A percentile compares a stretch with the other conserved stretches of the same genome.
Evolutionary conservation across 1,284 basidiomycete species (phyloP).

Genomic region (Pyrrhoderma noxium): DNA sequence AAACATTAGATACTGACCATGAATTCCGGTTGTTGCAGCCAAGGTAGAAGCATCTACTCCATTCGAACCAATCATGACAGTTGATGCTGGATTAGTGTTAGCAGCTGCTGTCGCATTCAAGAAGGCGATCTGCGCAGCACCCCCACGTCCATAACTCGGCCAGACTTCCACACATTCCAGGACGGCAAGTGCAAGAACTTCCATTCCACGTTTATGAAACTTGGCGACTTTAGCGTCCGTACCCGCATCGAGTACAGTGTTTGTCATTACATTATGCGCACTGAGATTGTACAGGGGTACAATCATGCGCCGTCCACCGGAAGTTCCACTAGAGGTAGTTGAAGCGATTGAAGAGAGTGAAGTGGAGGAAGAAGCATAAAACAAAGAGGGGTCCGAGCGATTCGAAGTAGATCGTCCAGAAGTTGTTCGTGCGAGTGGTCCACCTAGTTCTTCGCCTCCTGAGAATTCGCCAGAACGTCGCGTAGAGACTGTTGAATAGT

Average conservation of each 20-base stretch:
- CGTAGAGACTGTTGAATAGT: constrained; percentile 29
- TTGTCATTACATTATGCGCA: constrained; percentile 89
- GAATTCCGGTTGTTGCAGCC: not conserved
- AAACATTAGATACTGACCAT: not conserved
- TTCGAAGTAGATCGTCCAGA: constrained; percentile 27
- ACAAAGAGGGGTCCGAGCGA: constrained; percentile 41
- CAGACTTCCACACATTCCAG: constrained; percentile 83
- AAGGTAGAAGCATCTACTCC: too few species aligned
- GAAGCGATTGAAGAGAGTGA: constrained; percentile 43
- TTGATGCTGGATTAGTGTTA: constrained; percentile 6
- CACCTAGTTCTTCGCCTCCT: constrained; percentile 26
- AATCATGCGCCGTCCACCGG: constrained; percentile 62
- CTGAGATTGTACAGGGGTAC: constrained; percentile 92
- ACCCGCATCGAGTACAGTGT: constrained; percentile 85
- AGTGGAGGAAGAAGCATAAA: constrained; percentile 34
- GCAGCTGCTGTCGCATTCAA: constrained; percentile 18
- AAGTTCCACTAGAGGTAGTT: constrained; percentile 32
- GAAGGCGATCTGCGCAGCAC: constrained; percentile 10
- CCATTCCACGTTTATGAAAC: constrained; percentile 80
- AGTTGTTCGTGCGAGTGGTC: constrained; percentile 30
- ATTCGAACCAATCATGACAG: too few species aligned
- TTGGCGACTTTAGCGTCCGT: constrained; percentile 94
- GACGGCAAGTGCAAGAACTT: constrained; percentile 69
- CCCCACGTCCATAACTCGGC: constrained; percentile 22
- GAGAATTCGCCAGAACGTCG: constrained; percentile 28